Evolutionary conservation across 768 basidiomycete species (phyloP).

Genomic region (Chalciporus sphaerocephalus): DNA sequence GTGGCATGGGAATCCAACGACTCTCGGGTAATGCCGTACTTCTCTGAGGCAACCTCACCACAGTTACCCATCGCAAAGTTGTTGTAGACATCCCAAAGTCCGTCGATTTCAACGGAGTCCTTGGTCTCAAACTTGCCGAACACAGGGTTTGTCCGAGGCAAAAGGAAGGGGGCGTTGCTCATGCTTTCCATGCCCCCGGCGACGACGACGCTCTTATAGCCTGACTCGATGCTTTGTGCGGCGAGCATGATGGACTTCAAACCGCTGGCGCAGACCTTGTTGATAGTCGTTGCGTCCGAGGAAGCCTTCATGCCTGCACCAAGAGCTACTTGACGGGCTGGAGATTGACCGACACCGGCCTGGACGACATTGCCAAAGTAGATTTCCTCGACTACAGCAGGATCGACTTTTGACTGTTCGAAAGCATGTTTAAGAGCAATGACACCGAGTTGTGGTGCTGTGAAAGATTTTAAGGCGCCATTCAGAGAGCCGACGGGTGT

Average conservation of each 20-base stretch:
- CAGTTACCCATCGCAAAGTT: slow-evolving; percentile 99
- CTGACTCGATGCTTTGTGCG: slow-evolving; percentile 82
- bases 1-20: slow-evolving; percentile 88
- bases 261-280: slow-evolving; percentile 99
- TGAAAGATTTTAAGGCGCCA: slow-evolving; percentile 81
- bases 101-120: slow-evolving; percentile 89
- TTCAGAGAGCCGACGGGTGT: slow-evolving; percentile 94
- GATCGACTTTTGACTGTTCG: slow-evolving; percentile 71
- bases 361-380: slow-evolving; percentile 98
- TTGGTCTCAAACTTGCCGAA: slow-evolving; percentile 88
- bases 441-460: slow-evolving; percentile 86
- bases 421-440: slow-evolving; percentile 90
- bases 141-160: slow-evolving; percentile 72
- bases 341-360: slow-evolving; percentile 94
- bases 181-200: slow-evolving; percentile 99
- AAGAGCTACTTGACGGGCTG: slow-evolving; percentile 97
- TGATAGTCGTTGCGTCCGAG: slow-evolving; percentile 97
- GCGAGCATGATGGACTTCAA: slow-evolving; percentile 95
- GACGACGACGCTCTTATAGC: slow-evolving; percentile 80
- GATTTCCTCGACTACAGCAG: slow-evolving; percentile 85
- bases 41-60: slow-evolving; percentile 80
- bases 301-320: slow-evolving; percentile 74
- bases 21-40: slow-evolving; percentile 80
- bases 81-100: slow-evolving; percentile 97
- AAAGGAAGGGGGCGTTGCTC: slow-evolving; percentile 92